Evolutionary conservation across 2,329 filamentous ascomycete species (phyloP).

Genomic region (Torrubiella hemipterigena): DNA sequence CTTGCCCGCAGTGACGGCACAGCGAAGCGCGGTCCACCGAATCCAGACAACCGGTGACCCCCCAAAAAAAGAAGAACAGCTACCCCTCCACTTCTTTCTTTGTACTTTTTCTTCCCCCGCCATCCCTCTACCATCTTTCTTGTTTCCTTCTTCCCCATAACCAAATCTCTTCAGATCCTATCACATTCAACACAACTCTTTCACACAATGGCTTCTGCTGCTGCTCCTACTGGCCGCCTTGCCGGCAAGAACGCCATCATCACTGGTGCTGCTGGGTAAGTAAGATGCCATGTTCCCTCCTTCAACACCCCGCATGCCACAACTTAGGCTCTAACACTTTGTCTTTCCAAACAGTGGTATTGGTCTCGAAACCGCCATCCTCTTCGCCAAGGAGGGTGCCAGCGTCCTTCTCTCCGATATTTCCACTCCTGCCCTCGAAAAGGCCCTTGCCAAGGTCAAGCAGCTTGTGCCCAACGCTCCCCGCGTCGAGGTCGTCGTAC

Average conservation of each 20-base stretch:
- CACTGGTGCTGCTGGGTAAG: conserved; percentile 78
- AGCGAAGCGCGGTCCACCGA: no score
- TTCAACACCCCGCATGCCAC: background rate
- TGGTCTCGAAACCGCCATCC: conserved; percentile 80
- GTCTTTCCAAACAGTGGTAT: conserved; percentile 54
- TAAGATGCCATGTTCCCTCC: conserved; percentile 8
- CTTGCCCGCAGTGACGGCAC: no score
- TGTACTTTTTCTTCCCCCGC: background rate
- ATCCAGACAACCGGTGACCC: no score
- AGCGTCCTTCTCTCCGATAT: conserved; percentile 79
- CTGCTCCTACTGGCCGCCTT: conserved; percentile 39
- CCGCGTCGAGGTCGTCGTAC: conserved; percentile 48
- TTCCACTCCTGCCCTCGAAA: conserved; percentile 64
- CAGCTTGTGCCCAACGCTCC: conserved; percentile 52
- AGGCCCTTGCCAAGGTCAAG: conserved; percentile 62
- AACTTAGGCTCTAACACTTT: conserved; percentile 1
- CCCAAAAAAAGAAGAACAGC: no score
- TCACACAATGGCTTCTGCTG: conserved; percentile 6
- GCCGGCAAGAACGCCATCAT: conserved; percentile 56
- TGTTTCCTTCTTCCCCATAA: background rate
- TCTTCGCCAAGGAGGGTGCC: conserved; percentile 82
- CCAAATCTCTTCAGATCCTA: background rate
- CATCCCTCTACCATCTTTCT: background rate
- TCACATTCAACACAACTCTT: background rate
- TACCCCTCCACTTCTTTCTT: no score